phyloP scores from a whole-genome alignment of 225 moss, liverwort and hornwort species.

The Straminergon stramineum region DNA sequence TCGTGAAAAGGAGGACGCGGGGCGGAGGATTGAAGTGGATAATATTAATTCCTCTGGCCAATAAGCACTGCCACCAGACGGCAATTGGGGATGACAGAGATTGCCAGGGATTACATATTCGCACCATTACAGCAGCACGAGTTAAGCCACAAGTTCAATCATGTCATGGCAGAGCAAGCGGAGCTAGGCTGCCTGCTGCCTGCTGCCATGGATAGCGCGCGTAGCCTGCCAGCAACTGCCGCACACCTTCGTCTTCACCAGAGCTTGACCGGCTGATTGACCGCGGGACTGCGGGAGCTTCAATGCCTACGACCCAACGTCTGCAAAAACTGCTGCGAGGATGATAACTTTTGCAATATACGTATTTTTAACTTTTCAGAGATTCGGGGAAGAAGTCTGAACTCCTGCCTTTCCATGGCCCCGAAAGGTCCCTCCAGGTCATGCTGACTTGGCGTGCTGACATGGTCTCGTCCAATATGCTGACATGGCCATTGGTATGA shows the following conservation, averaged over 20 bases:
- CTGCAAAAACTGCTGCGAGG: background rate
- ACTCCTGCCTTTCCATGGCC: background rate
- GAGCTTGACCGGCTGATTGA: background rate
- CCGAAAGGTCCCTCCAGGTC: background rate
- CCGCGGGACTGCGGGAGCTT: background rate
- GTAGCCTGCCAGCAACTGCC: background rate
- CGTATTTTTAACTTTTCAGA: background rate
- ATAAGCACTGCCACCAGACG: background rate
- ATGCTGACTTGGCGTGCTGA: background rate
- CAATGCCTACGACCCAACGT: too few relatives aligned
- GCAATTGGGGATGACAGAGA: background rate
- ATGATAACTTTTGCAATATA: background rate
- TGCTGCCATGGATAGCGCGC: background rate
- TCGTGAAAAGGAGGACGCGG: background rate
- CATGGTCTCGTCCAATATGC: background rate
- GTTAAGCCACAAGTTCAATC: background rate
- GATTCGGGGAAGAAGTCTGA: background rate
- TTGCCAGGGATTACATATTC: background rate
- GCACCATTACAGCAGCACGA: background rate
- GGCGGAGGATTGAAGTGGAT: background rate
- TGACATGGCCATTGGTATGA: background rate
- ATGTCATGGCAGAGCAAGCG: background rate
- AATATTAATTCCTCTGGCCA: background rate
- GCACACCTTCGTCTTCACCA: background rate
- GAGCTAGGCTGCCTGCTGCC: background rate